Conservation (phyloP, 768 basidiomycete species). For the Kwoniella europaea region DNA sequence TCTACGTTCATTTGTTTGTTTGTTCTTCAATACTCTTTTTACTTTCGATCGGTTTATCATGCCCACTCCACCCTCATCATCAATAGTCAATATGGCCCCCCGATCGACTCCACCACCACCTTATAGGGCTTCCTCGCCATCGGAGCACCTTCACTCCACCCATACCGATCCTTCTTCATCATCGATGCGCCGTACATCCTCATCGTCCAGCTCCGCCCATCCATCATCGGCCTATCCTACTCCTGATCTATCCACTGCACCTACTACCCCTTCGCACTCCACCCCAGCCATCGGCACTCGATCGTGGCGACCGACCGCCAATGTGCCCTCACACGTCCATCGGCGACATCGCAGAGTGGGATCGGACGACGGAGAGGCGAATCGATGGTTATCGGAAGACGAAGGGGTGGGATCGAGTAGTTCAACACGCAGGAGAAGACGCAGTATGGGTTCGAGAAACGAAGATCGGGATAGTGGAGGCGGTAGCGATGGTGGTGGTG, state of each 20-base stretch:
- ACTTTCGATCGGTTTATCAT: conserved; percentile 4
- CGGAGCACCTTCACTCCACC: background rate
- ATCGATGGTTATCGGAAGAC: conserved; percentile 56
- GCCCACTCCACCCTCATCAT: background rate
- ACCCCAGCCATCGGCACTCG: conserved; percentile 2
- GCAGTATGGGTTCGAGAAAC: conserved; percentile 15
- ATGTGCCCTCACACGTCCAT: conserved; percentile 22
- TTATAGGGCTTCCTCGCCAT: conserved; percentile 9
- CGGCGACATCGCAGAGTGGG: conserved; percentile 3
- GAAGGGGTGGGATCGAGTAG: conserved; percentile 41
- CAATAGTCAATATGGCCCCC: background rate
- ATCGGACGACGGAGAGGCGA: conserved; percentile 28
- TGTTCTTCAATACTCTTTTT: background rate
- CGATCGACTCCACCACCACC: conserved; percentile 29
- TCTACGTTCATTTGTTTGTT: background rate
- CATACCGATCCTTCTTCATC: conserved; percentile 4
- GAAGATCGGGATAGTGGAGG: conserved; percentile 16
- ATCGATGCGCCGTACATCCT: conserved; percentile 6
- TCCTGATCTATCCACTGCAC: conserved; percentile 25
- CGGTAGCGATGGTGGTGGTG: conserved; percentile 4
- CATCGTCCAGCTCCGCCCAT: conserved; percentile 4
- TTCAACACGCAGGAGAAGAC: conserved; percentile 21
- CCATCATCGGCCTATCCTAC: conserved; percentile 13
- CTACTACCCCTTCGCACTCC: conserved; percentile 17
- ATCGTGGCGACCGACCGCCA: conserved; percentile 27